A percentile compares a stretch with the other conserved stretches of the same genome.
Evolutionary conservation across 495 filamentous ascomycete species (phyloP).

Genomic region (Chaetomium fimeti): DNA sequence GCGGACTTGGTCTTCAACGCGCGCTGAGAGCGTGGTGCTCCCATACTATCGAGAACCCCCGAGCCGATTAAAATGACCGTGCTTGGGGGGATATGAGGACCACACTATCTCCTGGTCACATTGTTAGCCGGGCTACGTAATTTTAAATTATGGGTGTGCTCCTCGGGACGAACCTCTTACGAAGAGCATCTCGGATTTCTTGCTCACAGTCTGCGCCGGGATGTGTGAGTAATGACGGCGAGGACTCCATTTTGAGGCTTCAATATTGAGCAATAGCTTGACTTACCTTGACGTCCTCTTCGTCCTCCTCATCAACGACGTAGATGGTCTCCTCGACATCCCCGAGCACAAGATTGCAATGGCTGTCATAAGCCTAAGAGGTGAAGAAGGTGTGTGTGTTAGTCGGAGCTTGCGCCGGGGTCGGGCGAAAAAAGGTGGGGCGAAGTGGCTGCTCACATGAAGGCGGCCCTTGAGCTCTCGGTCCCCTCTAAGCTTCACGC

Average conservation of each 20-base stretch:
- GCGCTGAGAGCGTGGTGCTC: not conserved
- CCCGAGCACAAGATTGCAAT: constrained; percentile 97
- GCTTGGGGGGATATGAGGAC: constrained; percentile 85
- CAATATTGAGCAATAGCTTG: not conserved
- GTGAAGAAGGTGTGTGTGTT: constrained; percentile 1
- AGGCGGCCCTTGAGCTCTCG: constrained; percentile 91
- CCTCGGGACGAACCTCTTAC: constrained; percentile 70
- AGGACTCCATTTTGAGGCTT: not conserved
- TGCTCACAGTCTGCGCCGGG: constrained; percentile 72
- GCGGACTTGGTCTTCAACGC: not conserved
- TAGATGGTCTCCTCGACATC: constrained; percentile 98
- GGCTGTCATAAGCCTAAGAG: constrained; percentile 91
- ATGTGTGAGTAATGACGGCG: constrained; percentile 1
- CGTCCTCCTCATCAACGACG: constrained; percentile 79
- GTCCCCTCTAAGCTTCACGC: constrained; percentile 94
- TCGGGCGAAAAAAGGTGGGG: not conserved
- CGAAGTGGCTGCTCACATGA: constrained; percentile 61
- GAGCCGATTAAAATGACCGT: constrained; percentile 26
- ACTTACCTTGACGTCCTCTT: constrained; percentile 47
- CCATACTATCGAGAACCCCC: not conserved
- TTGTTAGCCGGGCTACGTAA: constrained; percentile 1
- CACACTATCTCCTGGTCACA: constrained; percentile 79
- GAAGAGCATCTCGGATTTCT: constrained; percentile 99
- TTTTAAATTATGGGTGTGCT: not conserved
- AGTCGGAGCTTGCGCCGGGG: not conserved